Evolutionary conservation across 345 rosid species (phyloP).

Genomic region (Pistacia atlantica): DNA sequence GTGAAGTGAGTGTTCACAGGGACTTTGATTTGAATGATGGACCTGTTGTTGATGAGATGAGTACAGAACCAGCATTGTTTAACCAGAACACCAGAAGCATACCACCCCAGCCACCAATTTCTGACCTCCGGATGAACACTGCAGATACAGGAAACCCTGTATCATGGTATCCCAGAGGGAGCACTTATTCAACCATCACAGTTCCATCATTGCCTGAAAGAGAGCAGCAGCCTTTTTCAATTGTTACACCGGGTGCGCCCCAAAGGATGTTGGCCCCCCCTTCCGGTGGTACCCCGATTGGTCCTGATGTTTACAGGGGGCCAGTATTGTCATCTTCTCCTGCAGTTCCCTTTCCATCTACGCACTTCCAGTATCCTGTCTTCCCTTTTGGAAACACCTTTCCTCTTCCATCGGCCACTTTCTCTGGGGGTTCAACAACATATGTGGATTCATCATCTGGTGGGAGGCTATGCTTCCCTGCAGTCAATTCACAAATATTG

Average conservation of each 20-base stretch:
- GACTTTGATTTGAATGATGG: conserved; percentile 94
- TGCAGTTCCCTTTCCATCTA: conserved; percentile 64
- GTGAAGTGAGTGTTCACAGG: conserved; percentile 43
- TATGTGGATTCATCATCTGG: conserved; percentile 70
- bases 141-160: conserved; percentile 58
- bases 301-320: conserved; percentile 64
- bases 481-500: conserved; percentile 62
- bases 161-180: conserved; percentile 68
- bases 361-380: conserved; percentile 70
- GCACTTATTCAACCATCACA: conserved; percentile 53
- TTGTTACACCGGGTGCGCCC: conserved; percentile 56
- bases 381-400: conserved; percentile 65
- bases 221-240: conserved; percentile 65
- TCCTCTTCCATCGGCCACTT: conserved; percentile 60
- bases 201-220: conserved; percentile 67
- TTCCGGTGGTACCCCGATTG: conserved; percentile 51
- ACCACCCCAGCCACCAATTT: conserved; percentile 52
- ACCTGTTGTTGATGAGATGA: conserved; percentile 58
- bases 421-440: conserved; percentile 68
- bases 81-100: conserved; percentile 45
- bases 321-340: conserved; percentile 80
- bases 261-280: conserved; percentile 69
- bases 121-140: conserved; percentile 52
- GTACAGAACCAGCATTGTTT: conserved; percentile 49
- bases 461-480: conserved; percentile 64